Base-by-base conservation (phyloP, 305 asterid species). In the Striga hermonthica region DNA sequence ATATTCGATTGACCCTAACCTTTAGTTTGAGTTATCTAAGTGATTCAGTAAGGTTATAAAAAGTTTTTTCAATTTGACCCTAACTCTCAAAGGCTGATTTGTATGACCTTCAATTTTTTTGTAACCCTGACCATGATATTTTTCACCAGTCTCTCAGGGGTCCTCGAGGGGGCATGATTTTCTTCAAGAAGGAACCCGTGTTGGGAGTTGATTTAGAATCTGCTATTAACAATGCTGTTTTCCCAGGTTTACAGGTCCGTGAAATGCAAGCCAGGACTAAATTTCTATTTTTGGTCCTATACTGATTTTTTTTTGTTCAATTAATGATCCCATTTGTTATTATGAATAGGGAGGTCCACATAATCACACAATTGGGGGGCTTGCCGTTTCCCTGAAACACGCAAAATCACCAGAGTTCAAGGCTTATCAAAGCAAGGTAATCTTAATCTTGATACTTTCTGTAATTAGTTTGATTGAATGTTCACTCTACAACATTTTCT, bases 101-200 rank as follows among this genome's bases (percentile, higher is more conserved):
- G n/a, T n/a, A 34, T 37, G 53, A 38, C n/a, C 65, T 31, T 31
- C 7, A 60, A 13, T 58, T 10, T 45, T 45, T 45, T 31, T 9
- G 43, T 57, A 62, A 41, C 16, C 43, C 38, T 75, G 60, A 77
- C 66, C 15, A 71, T 40, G 64, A 43, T 52, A 62, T 67, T 22
- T 65, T 68, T 79, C 68, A 79, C 52, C 80, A 93, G 99, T 90
- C 97, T 67, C 87, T 90, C 64, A 84, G 99, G 80, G 97, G 99
- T 48, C 96, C 97, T 8, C 86, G 99, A 76, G 99, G 99, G 35
- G 96, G 97, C 74, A 90, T 93, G 97, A 93, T 93, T 69, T 93
- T 93, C 75, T 93, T 90, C 89, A 86, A 70, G 82, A 90, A 86
- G 79, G 92, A 86, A 63, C 95, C 96, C 65, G 80, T 90, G 79